These are phyloP conservation scores for Pseudogymnoascus verrucosus DNA, from an alignment of 2,329 filamentous ascomycete species.

Conservation along the genomic window DNA sequence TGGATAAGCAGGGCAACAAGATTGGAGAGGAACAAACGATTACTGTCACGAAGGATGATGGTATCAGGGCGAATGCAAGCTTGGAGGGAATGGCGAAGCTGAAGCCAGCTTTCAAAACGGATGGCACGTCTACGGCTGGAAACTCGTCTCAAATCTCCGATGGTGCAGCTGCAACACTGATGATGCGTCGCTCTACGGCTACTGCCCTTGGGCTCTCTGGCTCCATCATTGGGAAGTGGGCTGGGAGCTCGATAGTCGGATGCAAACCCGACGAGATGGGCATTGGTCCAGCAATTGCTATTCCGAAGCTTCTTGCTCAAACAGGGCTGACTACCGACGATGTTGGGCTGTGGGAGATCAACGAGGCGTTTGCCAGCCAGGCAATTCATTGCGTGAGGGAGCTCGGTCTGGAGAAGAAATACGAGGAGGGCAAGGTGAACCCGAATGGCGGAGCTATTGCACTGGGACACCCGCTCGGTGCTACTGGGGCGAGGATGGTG, in stretches of 20 bases:
- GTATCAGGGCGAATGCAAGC: slow-evolving; percentile 62
- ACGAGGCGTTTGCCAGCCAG: slow-evolving; percentile 69
- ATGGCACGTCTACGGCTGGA: slow-evolving; percentile 74
- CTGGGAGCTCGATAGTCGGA: slow-evolving; percentile 65
- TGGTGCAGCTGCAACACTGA: slow-evolving; percentile 72
- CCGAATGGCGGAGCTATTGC: slow-evolving; percentile 91
- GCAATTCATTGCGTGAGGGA: slow-evolving; percentile 63
- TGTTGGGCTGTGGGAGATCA: slow-evolving; percentile 85
- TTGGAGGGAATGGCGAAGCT: slow-evolving; percentile 66
- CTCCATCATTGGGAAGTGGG: slow-evolving; percentile 75
- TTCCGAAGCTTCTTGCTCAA: slow-evolving; percentile 68
- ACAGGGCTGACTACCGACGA: slow-evolving; percentile 61
- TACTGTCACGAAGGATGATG: slow-evolving; percentile 72
- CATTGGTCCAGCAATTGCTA: slow-evolving; percentile 76
- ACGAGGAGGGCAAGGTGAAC: slow-evolving; percentile 66
- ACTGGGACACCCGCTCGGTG: slow-evolving; percentile 84
- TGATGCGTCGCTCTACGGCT: slow-evolving; percentile 80
- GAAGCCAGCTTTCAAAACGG: slow-evolving; percentile 74
- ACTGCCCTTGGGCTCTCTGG: slow-evolving; percentile 60
- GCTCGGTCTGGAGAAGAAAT: slow-evolving; percentile 55
- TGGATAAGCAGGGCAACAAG: slow-evolving; percentile 51
- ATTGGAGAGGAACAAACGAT: slow-evolving; percentile 51
- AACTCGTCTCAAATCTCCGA: slow-evolving; percentile 84
- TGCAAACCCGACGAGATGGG: slow-evolving; percentile 92
- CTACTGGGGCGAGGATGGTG: slow-evolving; percentile 76